Conservation (phyloP, 441 rosid species). For the Populus hybrid region DNA sequence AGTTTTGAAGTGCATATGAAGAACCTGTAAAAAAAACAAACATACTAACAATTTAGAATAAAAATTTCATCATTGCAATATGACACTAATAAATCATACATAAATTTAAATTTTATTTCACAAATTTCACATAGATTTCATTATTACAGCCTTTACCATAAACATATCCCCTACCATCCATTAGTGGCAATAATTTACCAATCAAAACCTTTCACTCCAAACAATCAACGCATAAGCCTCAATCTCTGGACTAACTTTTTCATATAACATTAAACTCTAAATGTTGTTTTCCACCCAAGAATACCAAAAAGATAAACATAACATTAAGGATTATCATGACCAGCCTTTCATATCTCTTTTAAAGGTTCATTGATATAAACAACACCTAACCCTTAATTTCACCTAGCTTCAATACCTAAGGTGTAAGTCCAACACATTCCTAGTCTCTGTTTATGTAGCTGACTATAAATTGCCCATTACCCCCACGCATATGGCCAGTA, state of each 20-base stretch:
- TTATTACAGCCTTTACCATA: not conserved
- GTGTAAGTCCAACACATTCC: not conserved
- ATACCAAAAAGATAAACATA: no score
- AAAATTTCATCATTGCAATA: not conserved
- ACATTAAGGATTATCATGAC: not conserved
- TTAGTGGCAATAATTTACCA: no score
- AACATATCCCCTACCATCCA: not conserved
- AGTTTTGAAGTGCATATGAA: no score
- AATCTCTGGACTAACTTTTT: not conserved
- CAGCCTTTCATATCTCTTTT: no score
- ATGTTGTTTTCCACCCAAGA: no score
- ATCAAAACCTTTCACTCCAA: no score
- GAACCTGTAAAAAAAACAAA: not conserved
- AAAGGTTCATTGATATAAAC: not conserved
- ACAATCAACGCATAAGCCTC: not conserved
- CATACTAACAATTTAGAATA: not conserved
- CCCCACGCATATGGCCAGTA: no score
- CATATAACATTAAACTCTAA: no score
- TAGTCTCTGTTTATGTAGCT: no score
- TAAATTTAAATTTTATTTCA: no score
- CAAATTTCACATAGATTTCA: not conserved
- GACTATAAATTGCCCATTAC: not conserved
- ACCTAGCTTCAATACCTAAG: not conserved
- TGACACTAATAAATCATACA: no score
- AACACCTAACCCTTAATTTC: no score